phyloP scores from a whole-genome alignment of 208 protist genomes.

The Leishmania gerbilli region DNA sequence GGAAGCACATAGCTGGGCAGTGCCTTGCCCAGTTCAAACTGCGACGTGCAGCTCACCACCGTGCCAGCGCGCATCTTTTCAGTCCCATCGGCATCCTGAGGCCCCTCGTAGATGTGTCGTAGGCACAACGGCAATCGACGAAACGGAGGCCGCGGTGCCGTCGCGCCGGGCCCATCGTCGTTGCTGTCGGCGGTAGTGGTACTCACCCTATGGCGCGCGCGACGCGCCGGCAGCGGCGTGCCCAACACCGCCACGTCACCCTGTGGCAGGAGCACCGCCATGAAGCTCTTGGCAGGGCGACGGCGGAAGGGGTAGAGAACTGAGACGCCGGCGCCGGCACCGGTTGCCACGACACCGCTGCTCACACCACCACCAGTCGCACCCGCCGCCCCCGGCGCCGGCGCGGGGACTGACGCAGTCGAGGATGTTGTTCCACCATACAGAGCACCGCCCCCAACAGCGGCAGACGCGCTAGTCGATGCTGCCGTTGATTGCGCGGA shows the following conservation, averaged over 20 bases:
- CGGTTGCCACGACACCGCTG: background rate
- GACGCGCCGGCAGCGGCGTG: background rate
- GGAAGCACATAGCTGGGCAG: constrained; percentile 34
- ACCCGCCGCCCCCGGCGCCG: background rate
- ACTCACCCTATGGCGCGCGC: background rate
- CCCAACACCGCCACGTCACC: constrained; percentile 53
- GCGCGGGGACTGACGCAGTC: constrained; percentile 4
- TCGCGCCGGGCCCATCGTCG: background rate
- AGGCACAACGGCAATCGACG: constrained; percentile 1
- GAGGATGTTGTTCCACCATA: constrained; percentile 3
- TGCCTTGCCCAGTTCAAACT: constrained; percentile 25
- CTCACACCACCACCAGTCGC: background rate
- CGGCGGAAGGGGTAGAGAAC: constrained; percentile 17
- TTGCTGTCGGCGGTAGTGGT: background rate
- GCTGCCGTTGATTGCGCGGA: background rate
- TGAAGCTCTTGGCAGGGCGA: constrained; percentile 29
- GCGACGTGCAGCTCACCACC: constrained; percentile 15
- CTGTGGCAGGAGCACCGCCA: constrained; percentile 54
- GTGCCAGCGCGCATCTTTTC: background rate
- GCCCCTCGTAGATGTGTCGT: background rate
- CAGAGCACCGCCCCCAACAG: background rate
- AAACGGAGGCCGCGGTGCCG: background rate
- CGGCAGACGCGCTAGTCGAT: background rate
- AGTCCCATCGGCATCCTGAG: background rate
- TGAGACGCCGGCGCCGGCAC: background rate